These are phyloP conservation scores for Eutrema salsugineum DNA, from an alignment of 441 rosid genomes.

Conservation along the genomic window DNA sequence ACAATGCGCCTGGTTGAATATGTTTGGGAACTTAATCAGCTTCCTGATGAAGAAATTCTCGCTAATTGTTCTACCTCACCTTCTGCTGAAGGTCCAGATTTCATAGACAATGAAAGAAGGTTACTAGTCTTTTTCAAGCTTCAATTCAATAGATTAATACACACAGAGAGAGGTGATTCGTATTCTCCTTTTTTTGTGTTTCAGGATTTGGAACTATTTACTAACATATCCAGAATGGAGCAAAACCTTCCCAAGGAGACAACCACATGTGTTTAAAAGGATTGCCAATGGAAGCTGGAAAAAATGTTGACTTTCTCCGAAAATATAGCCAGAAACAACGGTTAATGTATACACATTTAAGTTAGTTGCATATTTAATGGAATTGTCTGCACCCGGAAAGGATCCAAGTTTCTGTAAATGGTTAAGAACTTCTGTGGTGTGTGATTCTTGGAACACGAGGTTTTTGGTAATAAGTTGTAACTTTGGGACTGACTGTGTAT, in stretches of 20 bases:
- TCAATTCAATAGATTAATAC: background rate
- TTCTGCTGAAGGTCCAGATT: conserved; percentile 74
- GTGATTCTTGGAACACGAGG: conserved; percentile 9
- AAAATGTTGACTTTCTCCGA: conserved; percentile 22
- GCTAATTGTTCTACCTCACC: conserved; percentile 71
- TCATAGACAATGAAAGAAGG: conserved; percentile 64
- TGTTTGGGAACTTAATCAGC: conserved; percentile 37
- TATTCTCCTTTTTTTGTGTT: background rate
- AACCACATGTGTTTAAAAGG: conserved; percentile 63
- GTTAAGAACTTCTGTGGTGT: background rate
- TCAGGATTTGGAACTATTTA: conserved; percentile 66
- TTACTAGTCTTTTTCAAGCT: conserved; percentile 18
- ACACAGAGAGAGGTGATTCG: background rate
- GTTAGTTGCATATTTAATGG: background rate
- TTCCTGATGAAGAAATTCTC: conserved; percentile 64
- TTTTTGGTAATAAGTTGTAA: background rate
- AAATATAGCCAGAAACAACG: background rate
- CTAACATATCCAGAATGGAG: conserved; percentile 59
- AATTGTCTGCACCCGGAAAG: background rate
- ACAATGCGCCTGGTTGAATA: conserved; percentile 19
- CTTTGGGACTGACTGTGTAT: background rate
- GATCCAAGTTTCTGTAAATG: background rate
- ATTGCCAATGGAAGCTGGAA: conserved; percentile 54
- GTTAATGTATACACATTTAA: background rate
- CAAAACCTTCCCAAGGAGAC: conserved; percentile 50